These are phyloP conservation scores for Sphagnurus paluster DNA, from an alignment of 1,284 basidiomycete genomes.

Conservation along the genomic window DNA sequence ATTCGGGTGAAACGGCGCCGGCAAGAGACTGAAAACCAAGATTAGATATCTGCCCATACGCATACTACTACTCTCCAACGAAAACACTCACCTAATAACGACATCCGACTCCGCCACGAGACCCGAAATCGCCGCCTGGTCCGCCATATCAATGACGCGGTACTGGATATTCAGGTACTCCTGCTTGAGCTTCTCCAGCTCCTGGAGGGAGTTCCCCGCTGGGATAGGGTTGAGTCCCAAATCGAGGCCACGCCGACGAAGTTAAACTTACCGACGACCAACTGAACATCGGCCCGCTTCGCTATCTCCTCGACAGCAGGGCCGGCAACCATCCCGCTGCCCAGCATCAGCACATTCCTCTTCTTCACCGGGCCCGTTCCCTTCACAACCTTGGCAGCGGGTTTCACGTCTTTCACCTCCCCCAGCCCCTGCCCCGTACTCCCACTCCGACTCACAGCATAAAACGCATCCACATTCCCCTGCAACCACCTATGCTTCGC, in stretches of 20 bases:
- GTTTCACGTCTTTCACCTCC: neutral
- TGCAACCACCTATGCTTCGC: conserved; percentile 62
- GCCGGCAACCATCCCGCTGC: conserved; percentile 90
- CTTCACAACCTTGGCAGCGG: neutral
- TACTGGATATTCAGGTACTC: conserved; percentile 61
- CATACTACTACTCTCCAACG: neutral
- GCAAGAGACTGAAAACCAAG: conserved; percentile 61
- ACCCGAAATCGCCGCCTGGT: conserved; percentile 47
- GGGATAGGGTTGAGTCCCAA: conserved; percentile 1
- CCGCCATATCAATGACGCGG: conserved; percentile 63
- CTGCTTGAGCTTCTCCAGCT: conserved; percentile 57
- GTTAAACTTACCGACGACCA: conserved; percentile 71
- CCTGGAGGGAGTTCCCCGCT: conserved; percentile 74
- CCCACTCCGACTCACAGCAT: conserved; percentile 1
- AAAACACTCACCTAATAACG: conserved; percentile 40
- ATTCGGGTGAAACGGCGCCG: conserved; percentile 73
- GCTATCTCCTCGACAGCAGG: conserved; percentile 80
- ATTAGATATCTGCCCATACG: conserved; percentile 1
- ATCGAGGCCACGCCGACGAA: neutral
- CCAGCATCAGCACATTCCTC: conserved; percentile 80
- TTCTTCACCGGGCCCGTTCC: conserved; percentile 33
- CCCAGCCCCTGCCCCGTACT: neutral
- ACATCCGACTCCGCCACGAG: conserved; percentile 52
- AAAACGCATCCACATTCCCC: conserved; percentile 46
- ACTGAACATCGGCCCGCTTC: conserved; percentile 53